Conservation (phyloP, 2,329 filamentous ascomycete genomes). For the Hymenoscyphus albidus region DNA sequence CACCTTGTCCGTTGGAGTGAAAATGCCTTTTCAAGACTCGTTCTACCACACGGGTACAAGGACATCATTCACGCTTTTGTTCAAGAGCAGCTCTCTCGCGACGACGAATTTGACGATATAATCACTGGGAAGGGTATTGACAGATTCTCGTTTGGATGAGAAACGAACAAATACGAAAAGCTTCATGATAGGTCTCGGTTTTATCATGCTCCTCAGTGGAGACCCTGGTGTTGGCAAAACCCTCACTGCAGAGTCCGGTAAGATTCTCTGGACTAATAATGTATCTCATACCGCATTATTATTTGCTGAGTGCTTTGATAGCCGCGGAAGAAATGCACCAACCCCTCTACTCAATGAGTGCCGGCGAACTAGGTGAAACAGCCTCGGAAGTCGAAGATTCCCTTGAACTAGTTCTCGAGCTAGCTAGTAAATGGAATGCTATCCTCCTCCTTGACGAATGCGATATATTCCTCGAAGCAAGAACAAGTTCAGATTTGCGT, state of each 20-base stretch:
- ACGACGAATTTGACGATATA: conserved; percentile 28
- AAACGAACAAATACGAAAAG: conserved; percentile 1
- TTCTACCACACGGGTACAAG: conserved; percentile 46
- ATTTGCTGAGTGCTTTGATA: conserved; percentile 46
- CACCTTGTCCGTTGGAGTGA: conserved; percentile 38
- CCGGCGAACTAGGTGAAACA: conserved; percentile 15
- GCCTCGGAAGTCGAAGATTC: conserved; percentile 41
- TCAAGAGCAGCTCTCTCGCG: conserved; percentile 38
- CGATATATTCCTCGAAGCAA: conserved; percentile 49
- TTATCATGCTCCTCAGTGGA: conserved; percentile 23
- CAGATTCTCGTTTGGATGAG: not conserved
- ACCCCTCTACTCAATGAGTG: conserved; percentile 35
- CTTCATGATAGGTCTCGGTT: conserved; percentile 14
- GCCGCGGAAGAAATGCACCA: conserved; percentile 34
- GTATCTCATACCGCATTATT: conserved; percentile 43
- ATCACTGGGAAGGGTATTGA: conserved; percentile 27
- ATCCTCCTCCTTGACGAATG: conserved; percentile 70
- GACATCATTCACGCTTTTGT: conserved; percentile 46
- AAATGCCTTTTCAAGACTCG: conserved; percentile 42
- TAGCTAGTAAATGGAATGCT: conserved; percentile 68
- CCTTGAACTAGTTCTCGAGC: conserved; percentile 65
- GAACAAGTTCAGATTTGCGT: conserved; percentile 33
- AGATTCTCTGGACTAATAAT: not conserved
- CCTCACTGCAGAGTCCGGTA: conserved; percentile 37
- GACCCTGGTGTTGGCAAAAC: conserved; percentile 25